These are phyloP conservation scores for Pyrus communis DNA, from an alignment of 306 rosid genomes.

Conservation along the genomic window DNA sequence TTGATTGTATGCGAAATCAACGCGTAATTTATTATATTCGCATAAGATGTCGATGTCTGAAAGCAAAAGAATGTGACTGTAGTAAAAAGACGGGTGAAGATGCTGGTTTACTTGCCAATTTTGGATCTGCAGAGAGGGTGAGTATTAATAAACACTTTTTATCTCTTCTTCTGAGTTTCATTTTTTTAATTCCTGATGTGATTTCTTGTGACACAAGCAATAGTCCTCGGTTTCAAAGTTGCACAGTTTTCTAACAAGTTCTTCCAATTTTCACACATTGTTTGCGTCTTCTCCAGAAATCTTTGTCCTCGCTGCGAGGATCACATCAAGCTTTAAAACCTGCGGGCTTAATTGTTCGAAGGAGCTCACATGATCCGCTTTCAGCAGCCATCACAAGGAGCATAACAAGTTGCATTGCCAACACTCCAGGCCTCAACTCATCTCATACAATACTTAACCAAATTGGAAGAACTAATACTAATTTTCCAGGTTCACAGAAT, in stretches of 20 bases:
- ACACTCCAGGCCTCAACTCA: background rate
- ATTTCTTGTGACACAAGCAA: background rate
- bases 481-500: background rate
- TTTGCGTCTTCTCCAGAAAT: background rate
- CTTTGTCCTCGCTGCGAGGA: background rate
- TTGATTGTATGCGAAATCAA: background rate
- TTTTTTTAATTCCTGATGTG: background rate
- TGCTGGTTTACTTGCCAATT: background rate
- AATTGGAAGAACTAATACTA: background rate
- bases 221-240: background rate
- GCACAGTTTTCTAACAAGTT: background rate
- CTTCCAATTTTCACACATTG: background rate
- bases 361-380: background rate
- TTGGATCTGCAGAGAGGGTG: background rate
- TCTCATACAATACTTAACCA: background rate
- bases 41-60: background rate
- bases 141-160: background rate
- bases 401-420: background rate
- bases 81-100: background rate
- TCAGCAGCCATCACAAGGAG: background rate
- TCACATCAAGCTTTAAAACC: background rate
- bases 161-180: background rate
- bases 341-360: background rate
- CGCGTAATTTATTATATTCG: background rate
- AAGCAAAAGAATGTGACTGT: background rate